These are phyloP conservation scores for Rhodotorula taiwanensis DNA, from an alignment of 768 basidiomycete genomes.

Conservation along the genomic window DNA sequence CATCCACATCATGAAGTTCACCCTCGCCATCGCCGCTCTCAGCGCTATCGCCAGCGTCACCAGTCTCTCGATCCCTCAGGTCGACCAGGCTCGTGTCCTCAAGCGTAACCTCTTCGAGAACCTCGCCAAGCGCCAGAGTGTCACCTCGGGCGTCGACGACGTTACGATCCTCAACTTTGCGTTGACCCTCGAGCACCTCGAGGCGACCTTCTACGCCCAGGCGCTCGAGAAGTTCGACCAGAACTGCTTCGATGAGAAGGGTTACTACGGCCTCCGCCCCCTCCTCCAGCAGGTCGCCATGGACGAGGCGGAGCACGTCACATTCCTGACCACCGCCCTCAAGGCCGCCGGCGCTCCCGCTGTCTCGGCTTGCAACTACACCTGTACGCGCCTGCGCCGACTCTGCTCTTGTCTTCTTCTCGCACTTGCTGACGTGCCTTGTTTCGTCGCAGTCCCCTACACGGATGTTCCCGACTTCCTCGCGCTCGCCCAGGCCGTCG, in stretches of 20 bases:
- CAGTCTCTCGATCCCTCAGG: conserved; percentile 14
- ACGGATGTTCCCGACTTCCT: conserved; percentile 52
- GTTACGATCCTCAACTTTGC: conserved; percentile 37
- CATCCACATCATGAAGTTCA: conserved; percentile 26
- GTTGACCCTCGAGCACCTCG: conserved; percentile 35
- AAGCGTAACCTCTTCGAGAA: conserved; percentile 25
- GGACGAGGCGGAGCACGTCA: conserved; percentile 57
- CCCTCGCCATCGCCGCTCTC: conserved; percentile 27
- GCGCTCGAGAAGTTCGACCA: conserved; percentile 49
- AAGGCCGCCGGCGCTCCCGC: conserved; percentile 49
- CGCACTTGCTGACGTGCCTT: neutral
- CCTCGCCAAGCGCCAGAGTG: conserved; percentile 29
- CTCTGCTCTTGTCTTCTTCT: neutral
- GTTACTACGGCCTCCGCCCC: conserved; percentile 44
- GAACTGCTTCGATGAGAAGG: conserved; percentile 49
- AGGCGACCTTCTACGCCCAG: conserved; percentile 15
- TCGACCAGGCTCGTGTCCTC: conserved; percentile 1
- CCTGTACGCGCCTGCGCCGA: conserved; percentile 46
- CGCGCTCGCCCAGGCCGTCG: conserved; percentile 46
- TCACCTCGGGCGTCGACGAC: conserved; percentile 27
- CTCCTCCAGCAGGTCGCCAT: conserved; percentile 27
- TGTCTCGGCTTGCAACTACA: conserved; percentile 54
- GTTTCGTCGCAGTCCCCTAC: conserved; percentile 44
- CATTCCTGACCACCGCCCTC: conserved; percentile 51
- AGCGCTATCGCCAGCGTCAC: conserved; percentile 17